phyloP scores from a whole-genome alignment of 2,329 filamentous ascomycete genomes.

The Cryphonectria carpinicola region DNA sequence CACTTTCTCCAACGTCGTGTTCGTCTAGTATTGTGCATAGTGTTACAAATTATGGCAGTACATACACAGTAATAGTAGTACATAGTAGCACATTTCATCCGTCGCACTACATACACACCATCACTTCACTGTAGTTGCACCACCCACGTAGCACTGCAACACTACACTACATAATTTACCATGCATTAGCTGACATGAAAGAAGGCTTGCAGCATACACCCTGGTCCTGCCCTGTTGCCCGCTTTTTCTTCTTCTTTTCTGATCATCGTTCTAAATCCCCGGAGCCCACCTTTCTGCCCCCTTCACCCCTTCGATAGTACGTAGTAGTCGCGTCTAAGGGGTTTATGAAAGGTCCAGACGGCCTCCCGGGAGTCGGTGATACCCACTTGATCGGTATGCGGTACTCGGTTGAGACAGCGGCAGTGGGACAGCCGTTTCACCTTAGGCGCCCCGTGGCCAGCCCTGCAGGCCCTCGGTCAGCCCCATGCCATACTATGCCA shows the following conservation, averaged over 20 bases:
- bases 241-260: background rate
- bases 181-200: background rate
- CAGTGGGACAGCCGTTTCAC: constrained; percentile 25
- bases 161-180: background rate
- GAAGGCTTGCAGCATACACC: background rate
- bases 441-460: constrained; percentile 4
- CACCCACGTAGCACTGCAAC: background rate
- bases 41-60: background rate
- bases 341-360: background rate
- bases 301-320: background rate
- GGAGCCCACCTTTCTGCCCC: background rate
- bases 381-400: constrained; percentile 23
- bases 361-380: constrained; percentile 24
- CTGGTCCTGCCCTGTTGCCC: background rate
- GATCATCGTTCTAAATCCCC: background rate
- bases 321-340: background rate
- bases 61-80: too few species aligned
- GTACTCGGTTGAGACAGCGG: constrained; percentile 23
- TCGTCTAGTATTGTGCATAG: background rate
- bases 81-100: background rate
- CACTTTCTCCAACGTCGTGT: background rate
- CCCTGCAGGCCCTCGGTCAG: background rate
- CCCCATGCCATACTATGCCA: background rate
- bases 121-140: too few species aligned
- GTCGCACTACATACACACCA: background rate